Percentiles rank a stretch among this genome's conserved stretches.
Conservation (phyloP, 495 filamentous ascomycete species). For the Physcia stellaris region DNA sequence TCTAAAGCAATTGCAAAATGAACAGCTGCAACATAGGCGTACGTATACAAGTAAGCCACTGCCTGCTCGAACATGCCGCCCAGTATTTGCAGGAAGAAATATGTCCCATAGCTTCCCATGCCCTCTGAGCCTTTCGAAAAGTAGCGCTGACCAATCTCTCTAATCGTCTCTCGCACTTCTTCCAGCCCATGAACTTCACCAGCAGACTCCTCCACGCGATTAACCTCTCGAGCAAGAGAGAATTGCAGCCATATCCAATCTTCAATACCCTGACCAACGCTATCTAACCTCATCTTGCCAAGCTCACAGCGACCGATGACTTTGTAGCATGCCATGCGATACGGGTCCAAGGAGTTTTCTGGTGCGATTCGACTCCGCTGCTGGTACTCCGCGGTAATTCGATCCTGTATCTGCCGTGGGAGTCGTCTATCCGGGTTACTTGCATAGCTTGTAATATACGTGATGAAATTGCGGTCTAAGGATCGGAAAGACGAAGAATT, state of each 20-base stretch:
- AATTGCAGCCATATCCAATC: slow-evolving; percentile 98
- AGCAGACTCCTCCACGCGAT: slow-evolving; percentile 67
- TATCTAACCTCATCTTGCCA: slow-evolving; percentile 61
- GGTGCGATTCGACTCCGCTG: slow-evolving; percentile 69
- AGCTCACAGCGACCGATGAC: slow-evolving; percentile 92
- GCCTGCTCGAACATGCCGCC: slow-evolving; percentile 94
- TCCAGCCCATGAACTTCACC: slow-evolving; percentile 78
- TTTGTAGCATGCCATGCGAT: slow-evolving; percentile 95
- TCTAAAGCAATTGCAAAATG: slow-evolving; percentile 85
- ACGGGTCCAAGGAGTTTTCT: slow-evolving; percentile 82
- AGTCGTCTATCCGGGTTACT: slow-evolving; percentile 57
- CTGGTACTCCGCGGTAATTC: slow-evolving; percentile 79
- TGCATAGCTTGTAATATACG: slow-evolving; percentile 75
- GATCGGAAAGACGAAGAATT: slow-evolving; percentile 69
- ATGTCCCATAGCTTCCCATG: slow-evolving; percentile 70
- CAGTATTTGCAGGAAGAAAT: slow-evolving; percentile 81
- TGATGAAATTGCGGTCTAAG: slow-evolving; percentile 77
- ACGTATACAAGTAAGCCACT: slow-evolving; percentile 74
- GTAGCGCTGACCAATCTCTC: slow-evolving; percentile 77
- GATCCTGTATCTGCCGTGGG: slow-evolving; percentile 61
- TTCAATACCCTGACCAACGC: slow-evolving; percentile 65
- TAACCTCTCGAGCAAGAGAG: slow-evolving; percentile 75
- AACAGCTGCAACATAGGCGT: slow-evolving; percentile 80
- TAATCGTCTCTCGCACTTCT: slow-evolving; percentile 71
- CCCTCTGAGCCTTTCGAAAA: slow-evolving; percentile 62